Percentiles rank a stretch among this genome's conserved stretches.
phyloP scores from a whole-genome alignment of 495 filamentous ascomycete species.

The Cryomyces minteri region DNA sequence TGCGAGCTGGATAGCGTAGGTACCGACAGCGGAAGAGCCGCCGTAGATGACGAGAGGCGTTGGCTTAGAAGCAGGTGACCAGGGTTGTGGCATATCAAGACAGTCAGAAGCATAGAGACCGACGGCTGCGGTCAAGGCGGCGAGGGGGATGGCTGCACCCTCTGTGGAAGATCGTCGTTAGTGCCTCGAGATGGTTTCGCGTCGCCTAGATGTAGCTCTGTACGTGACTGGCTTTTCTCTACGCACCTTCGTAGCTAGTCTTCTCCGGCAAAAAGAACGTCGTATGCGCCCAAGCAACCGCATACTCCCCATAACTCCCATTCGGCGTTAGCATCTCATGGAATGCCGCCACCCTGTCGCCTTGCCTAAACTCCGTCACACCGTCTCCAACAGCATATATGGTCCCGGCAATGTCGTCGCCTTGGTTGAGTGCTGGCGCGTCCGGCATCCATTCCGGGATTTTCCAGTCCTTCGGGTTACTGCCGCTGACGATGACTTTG shows the following conservation, averaged over 20 bases:
- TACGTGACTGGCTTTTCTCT: too few relatives aligned
- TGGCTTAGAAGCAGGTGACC: slow-evolving; percentile 1
- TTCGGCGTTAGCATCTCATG: slow-evolving; percentile 14
- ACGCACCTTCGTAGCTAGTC: slow-evolving; percentile 26
- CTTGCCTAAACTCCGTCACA: slow-evolving; percentile 23
- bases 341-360: slow-evolving; percentile 25
- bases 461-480: slow-evolving; percentile 7
- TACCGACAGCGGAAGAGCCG: slow-evolving; percentile 21
- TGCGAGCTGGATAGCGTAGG: slow-evolving; percentile 23
- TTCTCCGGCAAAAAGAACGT: slow-evolving; percentile 24
- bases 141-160: slow-evolving; percentile 23
- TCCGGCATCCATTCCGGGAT: background rate
- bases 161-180: too few relatives aligned
- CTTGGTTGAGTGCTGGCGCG: slow-evolving; percentile 2
- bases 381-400: slow-evolving; percentile 20
- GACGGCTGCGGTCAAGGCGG: slow-evolving; percentile 23
- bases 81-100: slow-evolving; percentile 7
- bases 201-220: background rate
- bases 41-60: slow-evolving; percentile 22
- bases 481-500: slow-evolving; percentile 1
- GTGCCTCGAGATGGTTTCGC: too few relatives aligned
- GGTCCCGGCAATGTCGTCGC: slow-evolving; percentile 26
- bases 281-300: slow-evolving; percentile 19
- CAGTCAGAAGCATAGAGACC: slow-evolving; percentile 13
- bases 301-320: slow-evolving; percentile 24